phyloP scores from a whole-genome alignment of 345 rosid genomes.

The Lepidium didymum region DNA sequence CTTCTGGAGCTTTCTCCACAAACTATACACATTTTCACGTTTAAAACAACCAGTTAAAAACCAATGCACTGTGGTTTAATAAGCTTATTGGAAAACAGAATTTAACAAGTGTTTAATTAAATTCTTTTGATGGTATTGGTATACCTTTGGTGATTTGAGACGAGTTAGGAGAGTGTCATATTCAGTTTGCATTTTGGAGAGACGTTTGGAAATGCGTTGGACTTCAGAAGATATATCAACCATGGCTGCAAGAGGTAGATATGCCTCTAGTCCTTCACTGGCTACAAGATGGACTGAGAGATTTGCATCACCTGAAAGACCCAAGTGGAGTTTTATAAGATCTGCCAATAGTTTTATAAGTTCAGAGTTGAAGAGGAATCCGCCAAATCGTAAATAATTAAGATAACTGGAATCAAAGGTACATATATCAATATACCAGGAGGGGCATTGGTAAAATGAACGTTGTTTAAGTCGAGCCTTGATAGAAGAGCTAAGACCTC shows the following conservation, averaged over 20 bases:
- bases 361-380: not conserved
- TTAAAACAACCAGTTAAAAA: not conserved
- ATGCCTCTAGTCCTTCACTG: constrained; percentile 93
- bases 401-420: not conserved
- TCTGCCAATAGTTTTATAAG: too few relatives aligned
- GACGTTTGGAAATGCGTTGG: constrained; percentile 82
- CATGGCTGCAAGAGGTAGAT: constrained; percentile 92
- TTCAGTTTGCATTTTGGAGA: constrained; percentile 80
- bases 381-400: not conserved
- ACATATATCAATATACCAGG: constrained; percentile 41
- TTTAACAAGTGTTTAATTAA: not conserved
- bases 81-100: not conserved
- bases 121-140: not conserved
- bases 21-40: constrained; percentile 37
- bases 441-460: constrained; percentile 57
- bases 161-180: constrained; percentile 69
- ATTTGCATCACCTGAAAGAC: constrained; percentile 58
- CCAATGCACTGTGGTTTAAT: not conserved
- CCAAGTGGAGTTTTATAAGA: not conserved
- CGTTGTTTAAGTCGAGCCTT: constrained; percentile 60
- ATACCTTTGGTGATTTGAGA: constrained; percentile 71
- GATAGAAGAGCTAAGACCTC: constrained; percentile 82
- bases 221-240: constrained; percentile 88
- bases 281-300: constrained; percentile 89
- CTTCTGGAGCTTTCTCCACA: constrained; percentile 76